Evolutionary conservation across 2,329 filamentous ascomycete genomes (phyloP).

Genomic region (Coccinonectria pachysandricola): DNA sequence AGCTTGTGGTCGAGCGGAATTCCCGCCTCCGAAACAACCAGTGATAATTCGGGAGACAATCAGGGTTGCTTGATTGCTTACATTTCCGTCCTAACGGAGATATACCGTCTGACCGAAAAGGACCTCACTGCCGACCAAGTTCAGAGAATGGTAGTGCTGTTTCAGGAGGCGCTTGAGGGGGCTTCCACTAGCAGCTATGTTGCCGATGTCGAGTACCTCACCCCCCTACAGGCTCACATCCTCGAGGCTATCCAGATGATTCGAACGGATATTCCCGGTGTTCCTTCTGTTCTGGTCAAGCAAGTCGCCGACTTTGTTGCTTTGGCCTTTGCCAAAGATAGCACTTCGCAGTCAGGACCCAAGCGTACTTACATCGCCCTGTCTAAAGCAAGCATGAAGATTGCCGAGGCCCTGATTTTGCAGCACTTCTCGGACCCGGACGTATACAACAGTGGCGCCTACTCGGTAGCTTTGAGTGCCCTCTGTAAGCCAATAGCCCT

Average conservation of each 20-base stretch:
- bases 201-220: conserved; percentile 62
- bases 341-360: conserved; percentile 23
- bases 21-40: conserved; percentile 34
- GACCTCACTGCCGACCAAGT: conserved; percentile 54
- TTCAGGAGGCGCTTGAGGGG: conserved; percentile 60
- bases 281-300: conserved; percentile 57
- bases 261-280: conserved; percentile 52
- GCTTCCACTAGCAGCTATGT: conserved; percentile 59
- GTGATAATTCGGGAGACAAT: conserved; percentile 46
- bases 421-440: conserved; percentile 51
- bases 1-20: conserved; percentile 57
- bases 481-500: conserved; percentile 60
- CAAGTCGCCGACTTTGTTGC: conserved; percentile 62
- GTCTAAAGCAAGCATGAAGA: conserved; percentile 68
- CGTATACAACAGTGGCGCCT: conserved; percentile 59
- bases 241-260: conserved; percentile 59
- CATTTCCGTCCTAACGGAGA: conserved; percentile 60
- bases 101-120: conserved; percentile 64
- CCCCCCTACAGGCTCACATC: conserved; percentile 60
- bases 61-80: conserved; percentile 83
- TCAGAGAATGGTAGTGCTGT: conserved; percentile 56
- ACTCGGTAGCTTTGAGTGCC: conserved; percentile 54
- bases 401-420: conserved; percentile 52
- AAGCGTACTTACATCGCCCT: conserved; percentile 82
- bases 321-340: conserved; percentile 50